A percentile compares a stretch with the other conserved stretches of the same genome.
phyloP scores from a whole-genome alignment of 805 yeast genomes.

The Clavispora phyllophila region DNA sequence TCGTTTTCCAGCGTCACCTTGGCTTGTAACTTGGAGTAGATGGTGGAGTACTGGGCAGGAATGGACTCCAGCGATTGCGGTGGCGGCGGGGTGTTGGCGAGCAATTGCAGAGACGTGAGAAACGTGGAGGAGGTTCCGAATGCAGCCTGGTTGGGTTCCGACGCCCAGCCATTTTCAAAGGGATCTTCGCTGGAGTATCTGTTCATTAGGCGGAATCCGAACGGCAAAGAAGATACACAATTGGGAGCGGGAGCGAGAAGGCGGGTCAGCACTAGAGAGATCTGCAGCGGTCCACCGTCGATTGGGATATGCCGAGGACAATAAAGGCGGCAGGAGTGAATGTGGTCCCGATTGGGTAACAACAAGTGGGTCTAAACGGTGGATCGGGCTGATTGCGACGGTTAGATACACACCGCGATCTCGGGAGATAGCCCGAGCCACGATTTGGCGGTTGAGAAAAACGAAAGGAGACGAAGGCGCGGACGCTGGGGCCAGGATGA shows the following conservation, averaged over 20 bases:
- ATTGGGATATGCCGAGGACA: too few relatives aligned
- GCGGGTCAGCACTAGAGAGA: too few relatives aligned
- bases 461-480: too few relatives aligned
- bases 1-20: conserved; percentile 22
- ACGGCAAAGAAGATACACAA: too few relatives aligned
- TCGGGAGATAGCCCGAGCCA: too few relatives aligned
- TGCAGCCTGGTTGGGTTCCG: conserved; percentile 7
- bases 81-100: conserved; percentile 2
- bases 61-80: conserved; percentile 4
- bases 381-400: background rate
- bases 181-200: conserved; percentile 24
- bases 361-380: background rate
- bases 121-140: background rate
- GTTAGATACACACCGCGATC: background rate
- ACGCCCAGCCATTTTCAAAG: conserved; percentile 39
- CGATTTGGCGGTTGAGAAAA: too few relatives aligned
- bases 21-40: conserved; percentile 14
- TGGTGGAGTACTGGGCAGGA: conserved; percentile 25
- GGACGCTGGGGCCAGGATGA: too few relatives aligned
- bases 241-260: too few relatives aligned
- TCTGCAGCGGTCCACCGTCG: too few relatives aligned
- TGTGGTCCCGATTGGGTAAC: background rate
- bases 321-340: too few relatives aligned
- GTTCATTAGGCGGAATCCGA: too few relatives aligned
- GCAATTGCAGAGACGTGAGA: conserved; percentile 4